Conservation (phyloP, 192 early-diverging fungal species). For the Gonapodya prolifera region DNA sequence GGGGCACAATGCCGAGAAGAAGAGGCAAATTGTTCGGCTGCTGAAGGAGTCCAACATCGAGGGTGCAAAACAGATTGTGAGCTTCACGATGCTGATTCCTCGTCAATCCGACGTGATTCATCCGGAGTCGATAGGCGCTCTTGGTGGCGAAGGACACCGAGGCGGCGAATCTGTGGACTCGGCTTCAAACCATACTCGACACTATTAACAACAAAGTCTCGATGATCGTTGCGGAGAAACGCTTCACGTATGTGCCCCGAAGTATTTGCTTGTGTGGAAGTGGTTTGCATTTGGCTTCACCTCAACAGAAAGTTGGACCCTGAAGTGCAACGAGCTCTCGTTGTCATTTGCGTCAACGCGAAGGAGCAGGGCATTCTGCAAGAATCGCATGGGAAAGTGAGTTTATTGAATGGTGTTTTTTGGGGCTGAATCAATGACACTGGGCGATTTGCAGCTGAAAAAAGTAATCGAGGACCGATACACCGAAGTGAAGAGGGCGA, state of each 20-base stretch:
- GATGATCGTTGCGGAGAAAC: neutral
- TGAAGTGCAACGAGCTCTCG: neutral
- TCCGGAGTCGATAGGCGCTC: neutral
- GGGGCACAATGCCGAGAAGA: neutral
- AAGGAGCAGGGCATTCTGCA: neutral
- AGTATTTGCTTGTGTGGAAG: neutral
- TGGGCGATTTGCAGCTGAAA: neutral
- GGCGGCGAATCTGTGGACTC: neutral
- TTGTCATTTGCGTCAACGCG: neutral
- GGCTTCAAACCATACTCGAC: neutral
- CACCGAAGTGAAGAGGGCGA: neutral
- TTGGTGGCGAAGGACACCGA: neutral
- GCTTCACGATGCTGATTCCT: neutral
- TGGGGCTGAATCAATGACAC: no score
- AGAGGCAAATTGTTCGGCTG: neutral
- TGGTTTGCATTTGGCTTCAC: neutral
- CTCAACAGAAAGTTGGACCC: neutral
- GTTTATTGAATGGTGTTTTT: no score
- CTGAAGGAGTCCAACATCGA: neutral
- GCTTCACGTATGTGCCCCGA: neutral
- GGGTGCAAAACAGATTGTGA: neutral
- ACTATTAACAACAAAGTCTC: neutral
- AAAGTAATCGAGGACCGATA: neutral
- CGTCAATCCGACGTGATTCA: neutral
- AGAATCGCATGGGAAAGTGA: neutral